Conservation (phyloP, 768 basidiomycete species). For the Lactarius evosmus region DNA sequence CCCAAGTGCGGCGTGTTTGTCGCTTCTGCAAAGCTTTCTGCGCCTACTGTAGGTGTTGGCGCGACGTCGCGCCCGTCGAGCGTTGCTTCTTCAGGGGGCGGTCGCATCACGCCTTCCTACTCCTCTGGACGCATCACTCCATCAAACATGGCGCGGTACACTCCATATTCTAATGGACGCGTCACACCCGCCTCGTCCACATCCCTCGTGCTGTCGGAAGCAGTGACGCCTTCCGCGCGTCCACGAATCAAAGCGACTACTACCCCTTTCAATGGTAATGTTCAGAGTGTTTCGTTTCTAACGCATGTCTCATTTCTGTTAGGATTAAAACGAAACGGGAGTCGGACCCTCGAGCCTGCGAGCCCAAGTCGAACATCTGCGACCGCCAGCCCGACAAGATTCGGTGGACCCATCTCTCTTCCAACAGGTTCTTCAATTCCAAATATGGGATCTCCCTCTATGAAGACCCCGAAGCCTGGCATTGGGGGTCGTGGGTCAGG, state of each 20-base stretch:
- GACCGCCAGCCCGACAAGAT: constrained; percentile 30
- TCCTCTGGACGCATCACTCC: constrained; percentile 30
- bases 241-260: constrained; percentile 46
- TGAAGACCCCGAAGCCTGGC: constrained; percentile 63
- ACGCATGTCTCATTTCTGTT: constrained; percentile 62
- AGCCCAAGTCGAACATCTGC: constrained; percentile 26
- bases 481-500: constrained; percentile 37
- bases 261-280: constrained; percentile 18
- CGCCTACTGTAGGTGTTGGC: constrained; percentile 61
- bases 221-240: constrained; percentile 45
- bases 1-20: constrained; percentile 91
- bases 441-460: constrained; percentile 47
- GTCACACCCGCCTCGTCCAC: constrained; percentile 36
- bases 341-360: constrained; percentile 23
- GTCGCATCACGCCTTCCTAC: constrained; percentile 46
- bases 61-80: constrained; percentile 64
- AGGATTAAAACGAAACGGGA: constrained; percentile 28
- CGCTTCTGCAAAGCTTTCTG: constrained; percentile 73
- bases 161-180: constrained; percentile 52
- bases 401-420: constrained; percentile 18
- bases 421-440: constrained; percentile 7
- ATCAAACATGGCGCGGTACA: constrained; percentile 43
- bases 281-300: background rate
- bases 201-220: constrained; percentile 29
- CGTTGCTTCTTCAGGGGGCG: constrained; percentile 67